Conservation (phyloP, 208 protist genomes). For the Leishmania martiniquensis region DNA sequence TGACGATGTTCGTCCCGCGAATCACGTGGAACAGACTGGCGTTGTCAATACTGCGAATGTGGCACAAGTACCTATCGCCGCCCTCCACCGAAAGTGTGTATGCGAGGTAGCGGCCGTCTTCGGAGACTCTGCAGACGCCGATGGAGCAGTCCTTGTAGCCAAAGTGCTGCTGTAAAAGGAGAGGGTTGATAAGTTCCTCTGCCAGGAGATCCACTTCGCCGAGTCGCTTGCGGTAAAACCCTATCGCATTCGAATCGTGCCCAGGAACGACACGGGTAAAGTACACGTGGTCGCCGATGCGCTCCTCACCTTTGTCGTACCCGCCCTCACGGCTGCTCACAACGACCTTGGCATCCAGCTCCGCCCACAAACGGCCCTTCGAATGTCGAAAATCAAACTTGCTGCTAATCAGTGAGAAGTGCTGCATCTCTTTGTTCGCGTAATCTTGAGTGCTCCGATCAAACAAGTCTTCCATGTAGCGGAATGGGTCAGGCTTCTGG, state of each 20-base stretch:
- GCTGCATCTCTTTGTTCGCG: constrained; percentile 69
- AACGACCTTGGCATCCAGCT: constrained; percentile 87
- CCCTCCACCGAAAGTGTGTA: constrained; percentile 92
- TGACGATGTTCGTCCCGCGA: constrained; percentile 90
- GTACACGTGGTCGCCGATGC: constrained; percentile 91
- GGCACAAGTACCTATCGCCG: constrained; percentile 90
- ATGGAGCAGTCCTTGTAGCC: constrained; percentile 88
- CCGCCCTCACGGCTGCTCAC: constrained; percentile 86
- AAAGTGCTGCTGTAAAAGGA: constrained; percentile 86
- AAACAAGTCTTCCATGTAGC: constrained; percentile 91
- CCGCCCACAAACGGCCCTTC: constrained; percentile 82
- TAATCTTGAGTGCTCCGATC: constrained; percentile 76
- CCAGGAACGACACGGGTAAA: constrained; percentile 85
- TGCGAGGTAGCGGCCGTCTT: constrained; percentile 87
- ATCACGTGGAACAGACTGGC: constrained; percentile 91
- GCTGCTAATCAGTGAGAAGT: constrained; percentile 64
- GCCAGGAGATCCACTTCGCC: constrained; percentile 85
- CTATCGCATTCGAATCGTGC: constrained; percentile 72
- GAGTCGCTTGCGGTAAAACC: constrained; percentile 90
- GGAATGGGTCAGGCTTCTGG: constrained; percentile 75
- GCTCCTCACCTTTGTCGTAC: constrained; percentile 92
- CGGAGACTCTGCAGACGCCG: constrained; percentile 88
- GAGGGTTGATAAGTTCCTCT: constrained; percentile 92
- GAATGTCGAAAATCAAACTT: constrained; percentile 90
- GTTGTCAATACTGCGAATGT: constrained; percentile 91